These are phyloP conservation scores for Picea abies DNA, from an alignment of 83 land plant species.

Conservation along the genomic window DNA sequence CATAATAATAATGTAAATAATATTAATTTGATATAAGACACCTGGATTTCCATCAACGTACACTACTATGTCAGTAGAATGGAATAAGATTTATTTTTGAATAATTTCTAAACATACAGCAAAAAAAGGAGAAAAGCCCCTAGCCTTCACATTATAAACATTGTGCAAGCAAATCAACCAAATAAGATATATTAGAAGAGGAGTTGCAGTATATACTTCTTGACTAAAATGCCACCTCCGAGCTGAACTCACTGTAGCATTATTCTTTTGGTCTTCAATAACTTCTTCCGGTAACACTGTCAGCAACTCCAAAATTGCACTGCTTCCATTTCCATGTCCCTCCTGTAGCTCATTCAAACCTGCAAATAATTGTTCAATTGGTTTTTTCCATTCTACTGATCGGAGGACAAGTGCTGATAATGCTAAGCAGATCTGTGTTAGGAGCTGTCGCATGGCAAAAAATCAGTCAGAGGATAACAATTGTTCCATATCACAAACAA, in stretches of 20 bases:
- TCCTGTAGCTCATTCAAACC: conserved; percentile 72
- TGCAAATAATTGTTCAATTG: conserved; percentile 82
- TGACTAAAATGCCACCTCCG: conserved; percentile 70
- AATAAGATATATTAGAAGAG: neutral
- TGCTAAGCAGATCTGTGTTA: conserved; percentile 96
- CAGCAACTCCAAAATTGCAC: conserved; percentile 90
- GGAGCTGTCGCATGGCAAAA: conserved; percentile 57
- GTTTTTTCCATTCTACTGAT: conserved; percentile 73
- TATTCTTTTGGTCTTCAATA: conserved; percentile 62
- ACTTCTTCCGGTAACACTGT: conserved; percentile 97
- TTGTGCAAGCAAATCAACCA: neutral
- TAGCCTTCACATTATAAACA: neutral
- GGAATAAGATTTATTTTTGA: neutral
- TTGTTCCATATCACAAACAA: neutral
- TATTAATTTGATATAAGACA: too few species aligned
- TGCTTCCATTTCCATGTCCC: conserved; percentile 67
- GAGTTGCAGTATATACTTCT: conserved; percentile 57
- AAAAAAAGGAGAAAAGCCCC: neutral
- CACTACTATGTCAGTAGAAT: neutral
- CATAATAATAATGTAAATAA: too few species aligned
- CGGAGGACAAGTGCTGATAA: conserved; percentile 88
- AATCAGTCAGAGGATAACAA: neutral
- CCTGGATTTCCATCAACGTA: too few species aligned
- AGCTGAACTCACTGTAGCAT: conserved; percentile 46
- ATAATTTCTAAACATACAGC: neutral